These are phyloP conservation scores for Hebeloma cylindrosporum DNA, from an alignment of 768 basidiomycete species.

Conservation along the genomic window DNA sequence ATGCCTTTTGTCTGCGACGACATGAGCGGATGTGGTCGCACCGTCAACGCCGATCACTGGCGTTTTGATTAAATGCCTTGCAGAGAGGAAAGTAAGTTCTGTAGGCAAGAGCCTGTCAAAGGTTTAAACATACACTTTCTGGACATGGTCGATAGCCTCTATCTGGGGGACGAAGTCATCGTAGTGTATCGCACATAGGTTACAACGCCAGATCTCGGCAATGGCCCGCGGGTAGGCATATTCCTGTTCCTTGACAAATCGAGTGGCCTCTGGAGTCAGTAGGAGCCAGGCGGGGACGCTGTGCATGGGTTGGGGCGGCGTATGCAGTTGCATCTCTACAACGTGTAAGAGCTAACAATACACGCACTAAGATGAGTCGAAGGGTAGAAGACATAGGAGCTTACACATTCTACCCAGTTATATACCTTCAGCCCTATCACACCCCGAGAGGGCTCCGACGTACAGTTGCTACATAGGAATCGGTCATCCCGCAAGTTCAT, in stretches of 20 bases:
- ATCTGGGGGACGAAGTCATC: conserved; percentile 3
- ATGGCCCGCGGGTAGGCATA: conserved; percentile 13
- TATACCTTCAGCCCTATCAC: conserved; percentile 19
- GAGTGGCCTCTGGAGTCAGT: conserved; percentile 19
- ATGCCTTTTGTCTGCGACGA: conserved; percentile 14
- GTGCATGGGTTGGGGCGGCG: conserved; percentile 7
- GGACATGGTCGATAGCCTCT: conserved; percentile 16
- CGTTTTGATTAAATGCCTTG: conserved; percentile 17
- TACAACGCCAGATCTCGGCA: conserved; percentile 23
- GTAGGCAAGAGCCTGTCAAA: background rate
- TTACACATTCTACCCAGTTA: conserved; percentile 26
- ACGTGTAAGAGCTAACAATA: conserved; percentile 10
- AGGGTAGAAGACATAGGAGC: background rate
- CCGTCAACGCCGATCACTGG: conserved; percentile 17
- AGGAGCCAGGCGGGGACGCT: conserved; percentile 21
- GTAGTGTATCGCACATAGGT: conserved; percentile 23
- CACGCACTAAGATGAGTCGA: background rate
- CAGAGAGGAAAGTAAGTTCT: background rate
- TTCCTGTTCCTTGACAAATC: conserved; percentile 24
- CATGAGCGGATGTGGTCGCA: background rate
- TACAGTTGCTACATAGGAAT: conserved; percentile 23
- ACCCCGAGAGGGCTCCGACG: conserved; percentile 13
- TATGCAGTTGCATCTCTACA: conserved; percentile 13
- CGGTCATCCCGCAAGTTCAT: conserved; percentile 20
- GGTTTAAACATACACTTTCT: conserved; percentile 14